Base-by-base conservation (phyloP, 2,329 filamentous ascomycete species). In the Colletotrichum neosansevieriae region DNA sequence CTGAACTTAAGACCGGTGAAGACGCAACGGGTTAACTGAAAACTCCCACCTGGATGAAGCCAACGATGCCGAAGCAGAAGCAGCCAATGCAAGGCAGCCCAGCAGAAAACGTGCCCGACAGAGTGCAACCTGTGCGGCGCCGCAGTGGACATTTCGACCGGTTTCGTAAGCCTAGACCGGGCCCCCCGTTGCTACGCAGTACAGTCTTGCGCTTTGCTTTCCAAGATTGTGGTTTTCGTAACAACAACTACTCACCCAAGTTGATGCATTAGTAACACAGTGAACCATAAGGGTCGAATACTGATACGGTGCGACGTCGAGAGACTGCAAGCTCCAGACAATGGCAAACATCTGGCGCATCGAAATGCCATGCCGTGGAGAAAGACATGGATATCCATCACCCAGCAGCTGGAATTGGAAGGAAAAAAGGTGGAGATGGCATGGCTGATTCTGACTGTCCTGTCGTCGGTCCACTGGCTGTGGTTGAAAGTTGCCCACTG, bases 81-180 rank as follows among this genome's bases (percentile, higher is more conserved):
- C 47, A 51, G 47, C 60, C 65, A 64, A 59, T 68, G 65, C 40
- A 42, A 54, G 17, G 54, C 65, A 49, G 54, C 47, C 45, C 47
- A 59, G 50, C 29, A 17, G 47, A 53, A 54, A 64, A 59, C 65
- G 65, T 65, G 65, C 65, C 64, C 34, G 47, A 65, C 49, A 59
- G 65, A 59, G 65, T 59, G 61, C 47, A 34, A 64, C 53, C 38
- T 58, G 45, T 24, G 36, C 47, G 45, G 17, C n/a, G 47, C 36
- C 40, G 40, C 65, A 54, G 44, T 56, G 54, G 49, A 21, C 61
- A 59, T 49, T 19, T 40, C 58, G 50, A 32, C 60, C 47, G 54
- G 53, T 68, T 68, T 68, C 65, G 54, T 68, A 54, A 58, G 60
- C 60, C 60, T 47, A 47, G 54, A 45, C 50, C 42, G 2, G 38